Evolutionary conservation across 2,329 filamentous ascomycete species (phyloP).

Genomic region (Lachnellula arida): DNA sequence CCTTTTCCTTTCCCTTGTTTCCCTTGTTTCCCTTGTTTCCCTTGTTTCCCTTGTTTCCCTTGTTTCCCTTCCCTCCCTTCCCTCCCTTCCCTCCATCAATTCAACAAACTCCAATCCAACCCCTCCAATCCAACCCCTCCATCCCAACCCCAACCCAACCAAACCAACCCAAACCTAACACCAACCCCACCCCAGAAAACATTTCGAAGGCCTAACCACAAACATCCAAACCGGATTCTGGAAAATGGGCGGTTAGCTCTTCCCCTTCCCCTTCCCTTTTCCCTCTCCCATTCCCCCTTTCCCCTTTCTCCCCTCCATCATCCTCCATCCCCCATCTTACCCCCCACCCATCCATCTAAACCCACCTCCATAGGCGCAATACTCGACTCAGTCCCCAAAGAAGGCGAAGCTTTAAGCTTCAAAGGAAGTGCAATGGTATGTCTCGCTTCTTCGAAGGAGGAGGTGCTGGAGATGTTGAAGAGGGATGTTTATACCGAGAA

Average conservation of each 20-base stretch:
- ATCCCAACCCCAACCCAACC: too few species aligned
- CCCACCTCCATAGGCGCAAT: slow-evolving; percentile 58
- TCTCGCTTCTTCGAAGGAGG: slow-evolving; percentile 62
- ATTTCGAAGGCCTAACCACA: slow-evolving; percentile 44
- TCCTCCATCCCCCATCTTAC: too few species aligned
- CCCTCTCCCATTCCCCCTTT: background rate
- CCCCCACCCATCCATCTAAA: background rate
- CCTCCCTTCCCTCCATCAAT: too few species aligned
- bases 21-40: background rate
- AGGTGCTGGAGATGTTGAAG: slow-evolving; percentile 61
- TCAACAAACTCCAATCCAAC: too few species aligned
- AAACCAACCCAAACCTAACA: too few species aligned
- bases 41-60: background rate
- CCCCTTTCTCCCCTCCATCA: background rate
- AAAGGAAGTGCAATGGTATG: slow-evolving; percentile 58
- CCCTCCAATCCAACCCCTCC: too few species aligned
- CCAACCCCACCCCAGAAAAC: slow-evolving; percentile 12
- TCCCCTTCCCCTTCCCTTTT: background rate
- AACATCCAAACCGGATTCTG: slow-evolving; percentile 50
- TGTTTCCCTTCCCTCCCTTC: too few species aligned
- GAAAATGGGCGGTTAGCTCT: slow-evolving; percentile 50
- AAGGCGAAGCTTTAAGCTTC: slow-evolving; percentile 56
- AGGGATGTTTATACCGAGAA: slow-evolving; percentile 66
- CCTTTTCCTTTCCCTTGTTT: too few species aligned
- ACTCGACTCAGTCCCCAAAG: slow-evolving; percentile 61